Base-by-base conservation (phyloP, 768 basidiomycete genomes). In the Melanogaster broomeanus region DNA sequence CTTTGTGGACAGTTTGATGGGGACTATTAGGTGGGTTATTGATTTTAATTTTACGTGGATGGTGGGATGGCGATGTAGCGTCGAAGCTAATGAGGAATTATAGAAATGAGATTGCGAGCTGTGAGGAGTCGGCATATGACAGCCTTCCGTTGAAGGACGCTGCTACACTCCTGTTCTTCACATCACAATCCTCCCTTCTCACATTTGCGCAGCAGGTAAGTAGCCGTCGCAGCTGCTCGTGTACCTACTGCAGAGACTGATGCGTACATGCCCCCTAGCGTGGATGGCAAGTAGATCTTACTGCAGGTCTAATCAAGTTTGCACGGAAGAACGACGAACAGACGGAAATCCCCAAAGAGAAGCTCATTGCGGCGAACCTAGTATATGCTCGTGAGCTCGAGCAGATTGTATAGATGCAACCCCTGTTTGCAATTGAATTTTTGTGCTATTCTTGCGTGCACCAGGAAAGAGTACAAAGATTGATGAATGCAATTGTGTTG, bases 71-170 rank as follows among this genome's bases (percentile, higher is more conserved):
- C 10, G 2, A 31, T 12, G 34, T 38, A 34, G 28, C 13, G n/a
- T 41, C n/a, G 27, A 44, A 30, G 40, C 48, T 64, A 24, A 60
- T 13, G 19, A 8, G 22, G 25, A 13, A 6, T 9, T 41, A 33
- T 42, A 98, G 96, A 61, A 93, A 90, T 62, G 96, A 99, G 75
- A 99, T 99, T 60, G 96, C 96, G 13, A 90, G 91, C 61, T 98
- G 95, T 62, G 92, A 97, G 69, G 94, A 98, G 69, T 78, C 87
- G 16, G 95, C 96, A 5, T 99, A 99, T 57, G 85, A 90, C 57
- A 93, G 88, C 53, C 75, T 99, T 34, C 94, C 95, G 0, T 66
- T 98, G 46, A 86, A 88, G 59, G 94, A 97, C 58, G 96, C 95
- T 2, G 84, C 88, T 2, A 90, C 90, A 0, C 77, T 99, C 42